These are phyloP conservation scores for Articulospora tetracladia DNA, from an alignment of 495 filamentous ascomycete genomes.

Conservation along the genomic window DNA sequence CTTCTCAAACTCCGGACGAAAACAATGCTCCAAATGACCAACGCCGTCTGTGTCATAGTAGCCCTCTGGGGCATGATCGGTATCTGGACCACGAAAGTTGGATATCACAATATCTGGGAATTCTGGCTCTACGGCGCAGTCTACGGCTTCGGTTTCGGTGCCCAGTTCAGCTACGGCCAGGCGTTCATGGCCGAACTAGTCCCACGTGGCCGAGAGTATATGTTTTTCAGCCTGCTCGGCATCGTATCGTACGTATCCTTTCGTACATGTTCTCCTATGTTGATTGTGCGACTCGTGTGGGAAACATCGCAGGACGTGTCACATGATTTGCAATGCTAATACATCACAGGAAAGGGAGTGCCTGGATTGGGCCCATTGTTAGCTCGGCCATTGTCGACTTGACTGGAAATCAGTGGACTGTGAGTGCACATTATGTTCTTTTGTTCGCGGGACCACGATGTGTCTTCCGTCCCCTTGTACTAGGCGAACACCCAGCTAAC, in stretches of 20 bases:
- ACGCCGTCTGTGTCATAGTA: constrained; percentile 17
- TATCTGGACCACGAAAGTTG: constrained; percentile 23
- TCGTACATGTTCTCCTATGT: too few relatives aligned
- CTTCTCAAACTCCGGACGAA: constrained; percentile 19
- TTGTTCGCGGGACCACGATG: neutral
- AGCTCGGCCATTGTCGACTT: constrained; percentile 20
- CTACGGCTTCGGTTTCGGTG: constrained; percentile 18
- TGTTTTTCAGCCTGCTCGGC: constrained; percentile 25
- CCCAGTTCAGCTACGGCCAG: constrained; percentile 25
- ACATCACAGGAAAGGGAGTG: constrained; percentile 1
- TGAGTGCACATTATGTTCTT: neutral
- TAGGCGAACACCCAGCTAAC: neutral
- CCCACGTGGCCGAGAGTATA: constrained; percentile 22
- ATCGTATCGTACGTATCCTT: too few relatives aligned
- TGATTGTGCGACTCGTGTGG: too few relatives aligned
- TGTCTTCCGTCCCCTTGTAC: neutral
- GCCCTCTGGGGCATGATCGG: constrained; percentile 24
- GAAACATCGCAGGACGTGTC: too few relatives aligned
- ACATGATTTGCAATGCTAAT: too few relatives aligned
- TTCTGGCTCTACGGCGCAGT: constrained; percentile 24
- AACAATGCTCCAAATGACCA: constrained; percentile 22
- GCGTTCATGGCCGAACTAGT: constrained; percentile 26
- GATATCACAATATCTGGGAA: constrained; percentile 27
- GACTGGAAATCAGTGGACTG: constrained; percentile 24
- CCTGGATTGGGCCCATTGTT: constrained; percentile 26